Conservation (phyloP, 2,329 filamentous ascomycete species). For the Pochonia chlamydosporia region DNA sequence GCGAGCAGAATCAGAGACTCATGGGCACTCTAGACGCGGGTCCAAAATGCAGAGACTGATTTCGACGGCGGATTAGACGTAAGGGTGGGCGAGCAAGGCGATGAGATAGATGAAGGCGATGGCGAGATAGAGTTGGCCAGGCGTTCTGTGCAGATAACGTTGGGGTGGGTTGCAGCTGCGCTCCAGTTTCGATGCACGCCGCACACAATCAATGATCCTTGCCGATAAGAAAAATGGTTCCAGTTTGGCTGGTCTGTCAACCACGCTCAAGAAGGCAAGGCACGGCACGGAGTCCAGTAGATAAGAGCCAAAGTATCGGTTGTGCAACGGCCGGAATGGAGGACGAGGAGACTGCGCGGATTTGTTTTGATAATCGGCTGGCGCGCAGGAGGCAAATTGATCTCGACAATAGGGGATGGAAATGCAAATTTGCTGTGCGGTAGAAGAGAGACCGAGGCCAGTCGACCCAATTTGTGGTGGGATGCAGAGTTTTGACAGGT, state of each 20-base stretch:
- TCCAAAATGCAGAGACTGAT: too few species aligned
- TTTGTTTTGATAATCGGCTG: too few species aligned
- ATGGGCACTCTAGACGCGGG: too few species aligned
- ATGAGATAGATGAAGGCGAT: not conserved
- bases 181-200: not conserved
- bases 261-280: too few species aligned
- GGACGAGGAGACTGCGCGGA: too few species aligned
- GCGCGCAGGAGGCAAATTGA: not conserved
- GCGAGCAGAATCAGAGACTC: not conserved
- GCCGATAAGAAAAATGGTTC: not conserved
- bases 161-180: not conserved
- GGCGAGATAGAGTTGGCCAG: not conserved
- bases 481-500: slow-evolving; percentile 9
- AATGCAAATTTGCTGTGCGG: not conserved
- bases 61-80: not conserved
- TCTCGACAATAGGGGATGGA: too few species aligned
- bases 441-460: not conserved
- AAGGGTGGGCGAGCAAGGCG: not conserved
- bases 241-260: too few species aligned
- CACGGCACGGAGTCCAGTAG: too few species aligned
- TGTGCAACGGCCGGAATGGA: too few species aligned
- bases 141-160: not conserved
- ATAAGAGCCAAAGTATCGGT: too few species aligned
- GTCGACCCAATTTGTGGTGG: not conserved
- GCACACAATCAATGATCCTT: not conserved